phyloP scores from a whole-genome alignment of 805 yeast genomes.

The Wickerhamomyces bisporus region DNA sequence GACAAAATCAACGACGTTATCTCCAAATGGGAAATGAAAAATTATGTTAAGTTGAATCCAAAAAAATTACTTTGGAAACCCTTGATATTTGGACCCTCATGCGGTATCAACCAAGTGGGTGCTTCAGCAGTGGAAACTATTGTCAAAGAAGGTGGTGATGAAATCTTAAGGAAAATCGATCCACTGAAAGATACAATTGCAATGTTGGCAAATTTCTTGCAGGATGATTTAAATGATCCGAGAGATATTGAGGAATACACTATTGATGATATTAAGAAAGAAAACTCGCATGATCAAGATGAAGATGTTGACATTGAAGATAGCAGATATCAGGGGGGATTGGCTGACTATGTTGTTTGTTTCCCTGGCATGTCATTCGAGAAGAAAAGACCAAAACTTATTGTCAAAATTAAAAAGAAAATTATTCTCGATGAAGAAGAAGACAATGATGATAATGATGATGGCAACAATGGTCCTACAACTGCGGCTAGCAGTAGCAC shows the following conservation, averaged over 20 bases:
- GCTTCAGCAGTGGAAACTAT: conserved; percentile 26
- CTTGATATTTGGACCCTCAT: conserved; percentile 77
- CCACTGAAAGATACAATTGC: conserved; percentile 43
- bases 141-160: conserved; percentile 9
- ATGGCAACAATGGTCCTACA: no score
- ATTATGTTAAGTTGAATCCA: conserved; percentile 46
- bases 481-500: no score
- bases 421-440: conserved; percentile 23
- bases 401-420: conserved; percentile 17
- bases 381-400: conserved; percentile 13
- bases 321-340: conserved; percentile 7
- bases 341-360: conserved; percentile 26
- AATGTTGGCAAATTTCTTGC: conserved; percentile 51
- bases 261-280: conserved; percentile 37
- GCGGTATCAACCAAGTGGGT: conserved; percentile 61
- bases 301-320: conserved; percentile 15
- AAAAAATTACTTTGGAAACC: conserved; percentile 71
- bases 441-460: conserved; percentile 6
- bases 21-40: conserved; percentile 47
- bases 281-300: conserved; percentile 18
- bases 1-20: conserved; percentile 37
- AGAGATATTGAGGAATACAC: conserved; percentile 55
- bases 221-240: conserved; percentile 64
- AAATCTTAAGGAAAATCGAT: conserved; percentile 19
- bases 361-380: conserved; percentile 31